Percentiles rank a stretch among this genome's conserved stretches.
These are phyloP conservation scores for Scedosporium dehoogii DNA, from an alignment of 2,329 filamentous ascomycete genomes.

Conservation along the genomic window DNA sequence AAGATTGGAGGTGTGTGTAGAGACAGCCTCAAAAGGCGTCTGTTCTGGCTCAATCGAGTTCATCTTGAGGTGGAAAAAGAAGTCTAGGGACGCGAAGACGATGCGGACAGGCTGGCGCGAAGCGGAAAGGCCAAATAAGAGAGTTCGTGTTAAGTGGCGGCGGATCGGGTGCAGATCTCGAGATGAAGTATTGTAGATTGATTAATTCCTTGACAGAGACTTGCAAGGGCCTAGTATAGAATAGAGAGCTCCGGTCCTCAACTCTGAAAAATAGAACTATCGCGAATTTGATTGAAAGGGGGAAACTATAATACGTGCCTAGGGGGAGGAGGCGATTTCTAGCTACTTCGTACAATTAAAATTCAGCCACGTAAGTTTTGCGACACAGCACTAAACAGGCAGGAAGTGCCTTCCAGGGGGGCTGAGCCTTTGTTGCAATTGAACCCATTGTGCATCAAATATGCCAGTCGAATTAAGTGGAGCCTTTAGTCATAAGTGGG, in stretches of 20 bases:
- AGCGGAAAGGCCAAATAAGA: not conserved
- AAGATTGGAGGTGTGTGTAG: constrained; percentile 69
- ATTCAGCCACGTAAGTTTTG: constrained; percentile 14
- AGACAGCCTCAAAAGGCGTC: constrained; percentile 86
- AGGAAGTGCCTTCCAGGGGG: too few species aligned
- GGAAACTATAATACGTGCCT: not conserved
- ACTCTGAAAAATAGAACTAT: not conserved
- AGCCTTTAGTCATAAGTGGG: too few species aligned
- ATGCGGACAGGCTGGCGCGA: not conserved
- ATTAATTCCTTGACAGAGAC: not conserved
- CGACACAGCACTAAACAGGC: not conserved
- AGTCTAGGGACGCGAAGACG: not conserved
- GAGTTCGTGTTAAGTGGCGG: not conserved
- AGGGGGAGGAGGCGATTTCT: not conserved
- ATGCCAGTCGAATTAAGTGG: not conserved
- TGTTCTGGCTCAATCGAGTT: constrained; percentile 79
- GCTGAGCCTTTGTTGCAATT: too few species aligned
- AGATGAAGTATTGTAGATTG: not conserved
- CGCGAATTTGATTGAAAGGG: not conserved
- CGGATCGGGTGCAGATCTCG: not conserved
- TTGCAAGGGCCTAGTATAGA: not conserved
- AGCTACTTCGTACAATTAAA: constrained; percentile 4
- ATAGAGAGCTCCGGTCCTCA: not conserved
- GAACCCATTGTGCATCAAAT: not conserved
- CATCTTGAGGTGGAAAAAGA: constrained; percentile 41